phyloP scores from a whole-genome alignment of 2,329 filamentous ascomycete genomes.

The Graphium sp. region DNA sequence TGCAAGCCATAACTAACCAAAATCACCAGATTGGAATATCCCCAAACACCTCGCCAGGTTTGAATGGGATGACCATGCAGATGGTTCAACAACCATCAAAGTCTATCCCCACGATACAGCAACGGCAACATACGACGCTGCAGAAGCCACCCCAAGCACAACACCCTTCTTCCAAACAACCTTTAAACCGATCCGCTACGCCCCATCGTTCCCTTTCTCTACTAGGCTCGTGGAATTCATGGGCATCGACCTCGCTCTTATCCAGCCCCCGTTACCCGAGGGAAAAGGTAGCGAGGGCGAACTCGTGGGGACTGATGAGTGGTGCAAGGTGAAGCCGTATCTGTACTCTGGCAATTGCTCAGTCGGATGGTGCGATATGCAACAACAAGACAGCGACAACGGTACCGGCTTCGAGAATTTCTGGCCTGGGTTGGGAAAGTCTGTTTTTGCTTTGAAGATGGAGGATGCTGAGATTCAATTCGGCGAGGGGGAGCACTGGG shows the following conservation, averaged over 20 bases:
- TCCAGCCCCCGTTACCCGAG: slow-evolving; percentile 29
- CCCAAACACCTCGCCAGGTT: slow-evolving; percentile 37
- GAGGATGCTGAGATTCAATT: slow-evolving; percentile 15
- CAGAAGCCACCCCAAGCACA: slow-evolving; percentile 15
- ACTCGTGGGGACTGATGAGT: slow-evolving; percentile 26
- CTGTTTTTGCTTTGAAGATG: slow-evolving; percentile 24
- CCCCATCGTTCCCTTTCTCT: slow-evolving; percentile 25
- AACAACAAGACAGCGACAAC: slow-evolving; percentile 16
- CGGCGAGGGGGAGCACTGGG: slow-evolving; percentile 7
- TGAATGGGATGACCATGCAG: slow-evolving; percentile 19
- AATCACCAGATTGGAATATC: slow-evolving; percentile 30
- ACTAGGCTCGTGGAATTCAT: slow-evolving; percentile 18
- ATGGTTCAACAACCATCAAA: slow-evolving; percentile 19
- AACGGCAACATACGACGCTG: slow-evolving; percentile 8
- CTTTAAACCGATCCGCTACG: slow-evolving; percentile 21
- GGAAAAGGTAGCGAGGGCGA: slow-evolving; percentile 20
- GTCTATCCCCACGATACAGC: slow-evolving; percentile 25
- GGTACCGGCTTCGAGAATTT: slow-evolving; percentile 19
- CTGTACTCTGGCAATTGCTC: slow-evolving; percentile 12
- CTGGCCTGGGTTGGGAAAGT: slow-evolving; percentile 26
- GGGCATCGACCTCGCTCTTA: slow-evolving; percentile 22
- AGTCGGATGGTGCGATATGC: slow-evolving; percentile 29
- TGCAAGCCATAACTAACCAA: not conserved
- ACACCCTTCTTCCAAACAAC: slow-evolving; percentile 27
- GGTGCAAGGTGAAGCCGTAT: slow-evolving; percentile 20